Evolutionary conservation across 345 rosid species (phyloP), one percentile per base, ranked within the genome.

Genomic region (Euphorbia pulcherrima): DNA sequence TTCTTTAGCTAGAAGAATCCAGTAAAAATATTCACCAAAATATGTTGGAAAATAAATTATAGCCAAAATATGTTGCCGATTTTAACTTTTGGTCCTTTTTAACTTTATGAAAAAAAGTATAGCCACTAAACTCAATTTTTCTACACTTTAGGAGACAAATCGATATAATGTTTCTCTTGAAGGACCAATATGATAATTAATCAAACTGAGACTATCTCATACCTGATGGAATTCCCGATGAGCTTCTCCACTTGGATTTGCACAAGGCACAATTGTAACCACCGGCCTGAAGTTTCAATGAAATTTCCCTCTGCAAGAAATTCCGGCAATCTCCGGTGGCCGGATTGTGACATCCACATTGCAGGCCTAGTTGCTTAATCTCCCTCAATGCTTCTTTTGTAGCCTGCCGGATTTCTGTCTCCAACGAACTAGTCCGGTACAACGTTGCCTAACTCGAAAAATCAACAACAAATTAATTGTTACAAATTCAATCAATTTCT

Each of bases 191-290:
- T 33, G 37, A 33, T 33, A 53, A 20, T 51, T 21, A 51, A 51
- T 51, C 6, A 4, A 51, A 12, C n/a, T 51, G 6, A 2, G 13
- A 1, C 21, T 6, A 52, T 5, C 26, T 4, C 23, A 55, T 55
- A 91, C 97, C 94, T 73, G 98, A 70, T 10, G 90, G 97, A 62
- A 87, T 84, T 20, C 75, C 88, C 3, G 74, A 75, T 27, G 88
- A 75, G 75, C 89, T 85, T 80, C 71, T 85, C 98, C 98, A 90
- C 70, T 87, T 87, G 17, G 98, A 93, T 65, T 83, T 86, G 79
- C 96, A 85, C 53, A 86, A 75, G 71, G 78, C 74, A 41, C 85
- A 87, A 70, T 85, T 68, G 69, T 77, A 86, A 27, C 94, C 97
- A 37, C 63, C 62, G 46, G 71, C 79, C 74, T 78, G 86, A 55